phyloP scores from a whole-genome alignment of 495 filamentous ascomycete species.

The Podospora fimiseda region DNA sequence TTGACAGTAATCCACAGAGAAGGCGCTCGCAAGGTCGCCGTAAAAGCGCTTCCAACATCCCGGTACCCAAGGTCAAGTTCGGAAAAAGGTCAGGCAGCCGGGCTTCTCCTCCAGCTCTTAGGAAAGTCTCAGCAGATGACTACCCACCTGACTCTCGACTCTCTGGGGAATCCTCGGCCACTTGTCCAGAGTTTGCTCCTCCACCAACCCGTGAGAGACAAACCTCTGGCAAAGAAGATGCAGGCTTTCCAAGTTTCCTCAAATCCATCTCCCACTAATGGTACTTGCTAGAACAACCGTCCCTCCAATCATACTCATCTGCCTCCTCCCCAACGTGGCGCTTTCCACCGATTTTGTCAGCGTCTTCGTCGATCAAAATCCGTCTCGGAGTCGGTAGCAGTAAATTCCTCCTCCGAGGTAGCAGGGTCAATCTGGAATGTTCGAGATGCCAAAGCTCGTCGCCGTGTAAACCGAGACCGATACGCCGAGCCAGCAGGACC shows the following conservation, averaged over 20 bases:
- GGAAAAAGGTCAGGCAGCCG: not conserved
- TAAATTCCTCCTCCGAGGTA: not conserved
- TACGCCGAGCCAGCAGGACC: not conserved
- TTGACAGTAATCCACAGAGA: too few species aligned
- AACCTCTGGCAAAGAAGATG: not conserved
- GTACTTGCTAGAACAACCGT: not conserved
- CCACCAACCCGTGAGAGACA: not conserved
- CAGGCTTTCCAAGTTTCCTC: not conserved
- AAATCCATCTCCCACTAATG: not conserved
- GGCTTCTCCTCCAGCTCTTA: not conserved
- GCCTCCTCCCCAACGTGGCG: not conserved
- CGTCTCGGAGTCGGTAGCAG: conserved; percentile 7
- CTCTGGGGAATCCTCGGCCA: not conserved
- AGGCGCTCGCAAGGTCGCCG: not conserved
- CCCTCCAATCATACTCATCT: not conserved
- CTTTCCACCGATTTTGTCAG: conserved; percentile 4
- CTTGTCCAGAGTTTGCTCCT: conserved; percentile 11
- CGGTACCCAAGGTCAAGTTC: not conserved
- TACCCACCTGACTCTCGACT: not conserved
- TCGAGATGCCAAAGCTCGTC: conserved; percentile 5
- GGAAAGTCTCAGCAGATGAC: not conserved
- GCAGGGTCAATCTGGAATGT: not conserved
- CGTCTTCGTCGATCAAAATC: conserved; percentile 14
- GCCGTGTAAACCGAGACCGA: conserved; percentile 11
- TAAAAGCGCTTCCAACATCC: not conserved